Evolutionary conservation across 164 flowering plant species (phyloP), one percentile per base, ranked within the genome.

Genomic region (Dillenia turbinata): DNA sequence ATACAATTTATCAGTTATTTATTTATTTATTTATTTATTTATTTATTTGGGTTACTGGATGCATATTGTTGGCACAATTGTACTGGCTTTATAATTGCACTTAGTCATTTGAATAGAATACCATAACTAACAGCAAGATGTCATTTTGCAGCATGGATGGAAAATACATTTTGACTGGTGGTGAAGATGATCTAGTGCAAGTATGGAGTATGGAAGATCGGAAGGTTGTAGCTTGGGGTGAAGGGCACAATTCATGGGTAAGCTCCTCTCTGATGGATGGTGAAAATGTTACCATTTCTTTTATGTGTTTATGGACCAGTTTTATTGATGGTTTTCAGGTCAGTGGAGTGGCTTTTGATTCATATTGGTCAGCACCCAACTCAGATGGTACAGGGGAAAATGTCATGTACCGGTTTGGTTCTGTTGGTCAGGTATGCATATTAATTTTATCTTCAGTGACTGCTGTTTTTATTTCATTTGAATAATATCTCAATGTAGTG

Each of bases 181-280:
- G 99, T 44, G 99, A 95, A 79, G 99, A 95, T 76, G 99, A 95
- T 75, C 75, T 95, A 44, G 97, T 95, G 65, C 97, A 89, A 66
- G 89, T 95, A 14, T 95, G 99, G 99, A 89, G 97, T 66, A 90
- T 92, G 96, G 99, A 95, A 68, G 96, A 90, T 63, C 74, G 97
- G 12, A 95, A 90, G 72, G 84, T 95, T 68, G 90, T 95, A 22
- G 99, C 99, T 60, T 95, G 99, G 99, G 97, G 97, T 8, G 99
- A 95, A 74, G 99, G 99, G 9, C 99, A 95, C 73, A 88, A 78
- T 69, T 95, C 99, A 56, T 95, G 97, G 97, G 99, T 94, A 73
- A 74, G 87, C 66, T 71, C 44, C 33, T 58, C 19, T 64, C 24
- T 17, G 16, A 52, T 26, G 16, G 11, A 19, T 57, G 16, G 11